Evolutionary conservation across 2,329 filamentous ascomycete genomes (phyloP).

Genomic region (Colletotrichum nymphaeae): DNA sequence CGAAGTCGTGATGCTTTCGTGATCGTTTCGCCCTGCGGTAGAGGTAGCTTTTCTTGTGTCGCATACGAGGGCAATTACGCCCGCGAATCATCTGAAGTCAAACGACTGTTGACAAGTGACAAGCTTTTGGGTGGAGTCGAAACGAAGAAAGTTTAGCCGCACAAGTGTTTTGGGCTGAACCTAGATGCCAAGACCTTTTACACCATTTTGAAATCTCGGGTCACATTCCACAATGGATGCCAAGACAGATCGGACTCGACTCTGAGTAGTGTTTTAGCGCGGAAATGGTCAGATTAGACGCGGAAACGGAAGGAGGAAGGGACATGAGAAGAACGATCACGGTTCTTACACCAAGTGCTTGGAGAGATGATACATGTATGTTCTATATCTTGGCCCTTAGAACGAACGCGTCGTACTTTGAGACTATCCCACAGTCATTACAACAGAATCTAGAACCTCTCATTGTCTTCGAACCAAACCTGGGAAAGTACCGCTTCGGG

Average conservation of each 20-base stretch:
- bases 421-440: too few species aligned
- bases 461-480: background rate
- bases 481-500: background rate
- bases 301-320: background rate
- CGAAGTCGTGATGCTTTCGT: constrained; percentile 1
- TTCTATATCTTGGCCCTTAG: background rate
- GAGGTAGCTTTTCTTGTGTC: background rate
- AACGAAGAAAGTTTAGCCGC: constrained; percentile 31
- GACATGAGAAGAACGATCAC: background rate
- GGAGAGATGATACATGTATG: background rate
- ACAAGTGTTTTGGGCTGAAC: constrained; percentile 19
- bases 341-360: background rate
- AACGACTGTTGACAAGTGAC: constrained; percentile 8
- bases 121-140: constrained; percentile 29
- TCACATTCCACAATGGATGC: background rate
- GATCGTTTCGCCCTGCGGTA: background rate
- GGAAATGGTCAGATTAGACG: background rate
- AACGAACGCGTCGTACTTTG: background rate
- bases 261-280: background rate
- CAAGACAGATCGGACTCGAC: background rate
- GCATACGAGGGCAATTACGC: background rate
- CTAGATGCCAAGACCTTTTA: constrained; percentile 10
- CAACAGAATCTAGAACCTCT: background rate
- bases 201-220: background rate
- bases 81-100: constrained; percentile 8